Base-by-base conservation (phyloP, 2,329 filamentous ascomycete species). In the Fonsecaea pedrosoi region DNA sequence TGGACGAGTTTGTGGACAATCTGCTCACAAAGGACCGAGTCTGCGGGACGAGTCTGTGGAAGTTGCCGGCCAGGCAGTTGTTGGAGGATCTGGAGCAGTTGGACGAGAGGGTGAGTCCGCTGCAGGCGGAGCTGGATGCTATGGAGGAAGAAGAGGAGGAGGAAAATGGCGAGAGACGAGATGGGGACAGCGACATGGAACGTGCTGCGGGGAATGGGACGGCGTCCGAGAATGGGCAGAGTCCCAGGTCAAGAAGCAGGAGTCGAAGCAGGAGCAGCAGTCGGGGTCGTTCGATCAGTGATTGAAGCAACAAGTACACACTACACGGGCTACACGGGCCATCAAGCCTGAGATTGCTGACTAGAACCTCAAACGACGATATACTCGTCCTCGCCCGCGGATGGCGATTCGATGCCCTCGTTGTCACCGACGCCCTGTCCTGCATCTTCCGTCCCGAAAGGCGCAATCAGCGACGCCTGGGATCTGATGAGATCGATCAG, bases 1-100 rank as follows among this genome's bases (percentile, higher is more conserved):
- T 99, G 79, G 95, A 99, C 78, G 90, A 94, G 73, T 98, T 99
- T 77, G 88, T 98, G 63, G 95, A 99, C 77, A 93, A 97, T 69
- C 80, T 99, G 71, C 82, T 99, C 69, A 90, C 87, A 0, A 96
- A 96, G 79, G 92, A 96, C 65, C 86, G 95, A 60, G 90, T 97
- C 0, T 98, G 94, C 76, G 94, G 89, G 42, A 98, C 95, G 2
- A 96, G 90, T 75, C 77, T 99, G 73, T 96, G 92, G 89, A 96
- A 97, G 81, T 86, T 99, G 84, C 92, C 94, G 3, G 88, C 88
- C 67, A 84, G 95, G 73, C 88, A 91, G 71, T 85, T 92, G 60
- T 77, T 99, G 70, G 95, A 99, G 81, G 95, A 99, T 77, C 76
- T 96, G 77, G 95, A 96, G 71, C 79, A 94, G 74, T 75, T 99